Evolutionary conservation across 208 protist species (phyloP).

Genomic region (Vickermania spadyakhi): DNA sequence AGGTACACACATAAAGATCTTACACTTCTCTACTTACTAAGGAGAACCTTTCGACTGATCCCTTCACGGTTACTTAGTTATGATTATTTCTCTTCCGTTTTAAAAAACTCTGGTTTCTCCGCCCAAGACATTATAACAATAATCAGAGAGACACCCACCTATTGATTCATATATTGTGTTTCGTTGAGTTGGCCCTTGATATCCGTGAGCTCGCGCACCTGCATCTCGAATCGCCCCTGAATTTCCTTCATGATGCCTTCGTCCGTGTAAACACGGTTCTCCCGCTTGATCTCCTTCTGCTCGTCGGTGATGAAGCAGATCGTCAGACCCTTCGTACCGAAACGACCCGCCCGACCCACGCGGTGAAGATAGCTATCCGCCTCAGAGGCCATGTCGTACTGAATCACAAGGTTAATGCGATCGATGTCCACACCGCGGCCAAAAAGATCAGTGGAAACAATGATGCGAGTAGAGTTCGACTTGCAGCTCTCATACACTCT

Average conservation of each 20-base stretch:
- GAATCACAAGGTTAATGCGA: conserved; percentile 99
- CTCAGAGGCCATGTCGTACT: conserved; percentile 99
- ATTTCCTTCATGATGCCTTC: conserved; percentile 92
- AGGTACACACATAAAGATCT: no score
- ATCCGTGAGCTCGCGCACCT: conserved; percentile 94
- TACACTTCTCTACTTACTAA: no score
- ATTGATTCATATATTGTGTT: conserved; percentile 90
- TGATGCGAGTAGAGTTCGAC: conserved; percentile 95
- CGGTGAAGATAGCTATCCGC: conserved; percentile 98
- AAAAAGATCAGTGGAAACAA: conserved; percentile 99
- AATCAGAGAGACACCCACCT: no score
- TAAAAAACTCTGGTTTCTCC: no score
- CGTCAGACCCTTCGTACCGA: conserved; percentile 99
- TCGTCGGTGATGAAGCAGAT: conserved; percentile 97
- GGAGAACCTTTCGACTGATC: no score
- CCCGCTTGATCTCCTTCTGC: conserved; percentile 88
- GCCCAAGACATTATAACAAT: no score
- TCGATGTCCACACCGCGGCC: conserved; percentile 99
- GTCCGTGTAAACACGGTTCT: conserved; percentile 85
- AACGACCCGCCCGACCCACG: conserved; percentile 95
- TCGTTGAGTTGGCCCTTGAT: conserved; percentile 83
- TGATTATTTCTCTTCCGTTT: no score
- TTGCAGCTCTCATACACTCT: conserved; percentile 96
- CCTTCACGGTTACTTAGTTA: no score
- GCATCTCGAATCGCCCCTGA: conserved; percentile 97